Percentiles rank a stretch among this genome's conserved stretches.
Evolutionary conservation across 139 green algal genomes (phyloP).

Genomic region (Coelastrella sp.): DNA sequence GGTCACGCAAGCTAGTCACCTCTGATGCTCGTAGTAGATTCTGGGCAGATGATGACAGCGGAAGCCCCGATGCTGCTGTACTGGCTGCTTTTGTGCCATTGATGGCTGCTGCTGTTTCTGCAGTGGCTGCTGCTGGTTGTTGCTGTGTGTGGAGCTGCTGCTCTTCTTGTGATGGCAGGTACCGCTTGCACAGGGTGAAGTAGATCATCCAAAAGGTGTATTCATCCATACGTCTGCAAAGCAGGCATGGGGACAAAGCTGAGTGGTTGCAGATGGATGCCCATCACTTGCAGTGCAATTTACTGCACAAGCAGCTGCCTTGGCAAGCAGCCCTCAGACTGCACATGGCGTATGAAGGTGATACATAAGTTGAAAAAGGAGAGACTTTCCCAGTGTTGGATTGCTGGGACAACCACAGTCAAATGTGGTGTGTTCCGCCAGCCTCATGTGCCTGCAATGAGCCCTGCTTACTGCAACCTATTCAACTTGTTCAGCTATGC

Average conservation of each 20-base stretch:
- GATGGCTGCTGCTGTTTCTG: neutral
- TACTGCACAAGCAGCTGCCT: neutral
- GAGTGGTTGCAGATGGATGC: too few species aligned
- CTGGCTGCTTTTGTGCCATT: too few species aligned
- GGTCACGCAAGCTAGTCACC: neutral
- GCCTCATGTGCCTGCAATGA: too few species aligned
- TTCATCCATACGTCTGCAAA: constrained; percentile 77
- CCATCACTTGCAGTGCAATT: neutral
- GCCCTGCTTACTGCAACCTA: too few species aligned
- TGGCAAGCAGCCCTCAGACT: too few species aligned
- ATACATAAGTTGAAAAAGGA: too few species aligned
- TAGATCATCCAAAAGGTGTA: constrained; percentile 89
- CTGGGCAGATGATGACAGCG: neutral
- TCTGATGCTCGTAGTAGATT: neutral
- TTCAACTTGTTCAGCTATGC: too few species aligned
- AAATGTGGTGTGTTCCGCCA: too few species aligned
- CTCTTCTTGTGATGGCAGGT: constrained; percentile 52
- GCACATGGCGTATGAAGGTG: too few species aligned
- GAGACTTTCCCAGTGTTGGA: too few species aligned
- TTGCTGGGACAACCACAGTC: too few species aligned
- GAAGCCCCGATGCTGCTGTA: neutral
- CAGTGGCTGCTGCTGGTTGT: constrained; percentile 29
- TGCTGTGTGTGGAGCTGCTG: constrained; percentile 3
- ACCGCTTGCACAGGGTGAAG: constrained; percentile 69
- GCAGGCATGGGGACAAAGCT: neutral